Conservation (phyloP, 441 rosid species). For the Codiaeum variegatum region DNA sequence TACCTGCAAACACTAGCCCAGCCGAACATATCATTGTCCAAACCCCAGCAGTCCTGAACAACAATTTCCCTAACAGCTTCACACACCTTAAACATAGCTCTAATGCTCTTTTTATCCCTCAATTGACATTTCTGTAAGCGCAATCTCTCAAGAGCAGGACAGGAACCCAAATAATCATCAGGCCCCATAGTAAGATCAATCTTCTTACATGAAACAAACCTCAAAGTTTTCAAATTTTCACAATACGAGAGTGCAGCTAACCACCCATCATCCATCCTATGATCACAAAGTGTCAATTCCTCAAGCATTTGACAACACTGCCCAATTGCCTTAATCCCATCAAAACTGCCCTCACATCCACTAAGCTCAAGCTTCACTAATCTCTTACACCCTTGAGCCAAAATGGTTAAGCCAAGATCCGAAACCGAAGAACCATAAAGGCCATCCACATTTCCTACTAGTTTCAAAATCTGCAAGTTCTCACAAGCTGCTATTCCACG, state of each 20-base stretch:
- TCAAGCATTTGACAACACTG: slow-evolving; percentile 90
- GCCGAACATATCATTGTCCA: slow-evolving; percentile 59
- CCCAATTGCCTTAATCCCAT: slow-evolving; percentile 84
- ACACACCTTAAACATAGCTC: slow-evolving; percentile 64
- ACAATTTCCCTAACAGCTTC: slow-evolving; percentile 50
- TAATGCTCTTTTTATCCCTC: slow-evolving; percentile 50
- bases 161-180: slow-evolving; percentile 57
- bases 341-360: slow-evolving; percentile 85
- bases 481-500: slow-evolving; percentile 53
- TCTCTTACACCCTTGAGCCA: slow-evolving; percentile 80
- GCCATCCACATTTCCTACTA: slow-evolving; percentile 54
- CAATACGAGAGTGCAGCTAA: slow-evolving; percentile 66
- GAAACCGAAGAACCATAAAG: slow-evolving; percentile 51
- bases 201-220: slow-evolving; percentile 50
- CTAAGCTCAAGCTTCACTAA: slow-evolving; percentile 71
- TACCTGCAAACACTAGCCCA: slow-evolving; percentile 67
- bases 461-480: slow-evolving; percentile 68
- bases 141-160: slow-evolving; percentile 63
- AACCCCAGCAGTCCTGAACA: slow-evolving; percentile 71
- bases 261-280: slow-evolving; percentile 85
- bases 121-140: slow-evolving; percentile 60
- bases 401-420: slow-evolving; percentile 70
- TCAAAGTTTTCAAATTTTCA: slow-evolving; percentile 71
- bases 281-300: slow-evolving; percentile 67
- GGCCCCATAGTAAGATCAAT: slow-evolving; percentile 61